Conservation (phyloP, 106 monocot genomes). For the Dioscorea dumetorum region DNA sequence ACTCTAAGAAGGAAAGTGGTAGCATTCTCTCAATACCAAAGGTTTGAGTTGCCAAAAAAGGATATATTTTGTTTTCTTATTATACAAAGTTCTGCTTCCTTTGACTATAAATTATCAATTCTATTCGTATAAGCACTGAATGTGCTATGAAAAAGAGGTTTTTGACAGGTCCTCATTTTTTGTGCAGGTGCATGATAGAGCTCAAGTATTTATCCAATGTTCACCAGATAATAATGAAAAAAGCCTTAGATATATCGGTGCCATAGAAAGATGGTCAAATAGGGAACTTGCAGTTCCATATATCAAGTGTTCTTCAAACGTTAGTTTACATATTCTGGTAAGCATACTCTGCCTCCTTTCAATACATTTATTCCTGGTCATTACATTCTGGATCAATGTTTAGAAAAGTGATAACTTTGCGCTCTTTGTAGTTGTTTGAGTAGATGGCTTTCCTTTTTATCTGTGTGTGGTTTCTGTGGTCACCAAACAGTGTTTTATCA, state of each 20-base stretch:
- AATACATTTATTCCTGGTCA: too few relatives aligned
- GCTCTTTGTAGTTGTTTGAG: too few relatives aligned
- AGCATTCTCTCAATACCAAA: constrained; percentile 70
- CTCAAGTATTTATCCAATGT: constrained; percentile 90
- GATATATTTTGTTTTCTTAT: too few relatives aligned
- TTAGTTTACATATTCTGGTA: constrained; percentile 81
- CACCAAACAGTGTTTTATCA: too few relatives aligned
- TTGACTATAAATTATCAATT: too few relatives aligned
- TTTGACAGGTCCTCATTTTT: background rate
- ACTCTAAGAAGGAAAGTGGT: constrained; percentile 18
- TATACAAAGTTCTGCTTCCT: too few relatives aligned
- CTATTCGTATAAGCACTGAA: background rate
- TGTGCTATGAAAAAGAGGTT: background rate
- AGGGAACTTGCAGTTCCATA: constrained; percentile 51
- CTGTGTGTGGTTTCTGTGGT: too few relatives aligned
- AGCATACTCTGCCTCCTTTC: background rate
- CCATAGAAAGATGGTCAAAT: constrained; percentile 91
- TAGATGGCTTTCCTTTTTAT: too few relatives aligned
- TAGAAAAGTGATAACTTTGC: too few relatives aligned
- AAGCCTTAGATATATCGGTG: constrained; percentile 49
- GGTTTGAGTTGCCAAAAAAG: constrained; percentile 27
- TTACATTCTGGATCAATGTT: too few relatives aligned
- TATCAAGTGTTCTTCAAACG: constrained; percentile 58
- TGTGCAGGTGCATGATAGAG: constrained; percentile 91
- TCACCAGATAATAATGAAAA: constrained; percentile 16